phyloP scores from a whole-genome alignment of 805 yeast species.

The Candida suzukii region DNA sequence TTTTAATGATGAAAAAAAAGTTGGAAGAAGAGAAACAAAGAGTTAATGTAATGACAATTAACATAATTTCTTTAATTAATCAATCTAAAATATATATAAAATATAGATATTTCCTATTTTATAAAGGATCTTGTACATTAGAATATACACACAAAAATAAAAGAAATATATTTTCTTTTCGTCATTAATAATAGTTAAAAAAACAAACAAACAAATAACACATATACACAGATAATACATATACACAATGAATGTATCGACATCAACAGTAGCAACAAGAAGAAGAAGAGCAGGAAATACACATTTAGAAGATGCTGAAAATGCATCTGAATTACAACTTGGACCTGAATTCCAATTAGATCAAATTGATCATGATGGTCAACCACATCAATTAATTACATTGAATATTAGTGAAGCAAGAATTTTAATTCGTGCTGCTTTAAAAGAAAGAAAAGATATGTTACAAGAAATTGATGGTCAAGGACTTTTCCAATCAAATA shows the following conservation, averaged over 20 bases:
- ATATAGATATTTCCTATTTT: too few species aligned
- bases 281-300: constrained; percentile 59
- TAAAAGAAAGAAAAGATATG: constrained; percentile 62
- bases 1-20: too few species aligned
- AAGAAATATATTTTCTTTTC: too few species aligned
- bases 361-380: constrained; percentile 78
- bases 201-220: too few species aligned
- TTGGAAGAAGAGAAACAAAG: too few species aligned
- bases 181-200: too few species aligned
- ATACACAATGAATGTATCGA: constrained; percentile 68
- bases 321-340: constrained; percentile 76
- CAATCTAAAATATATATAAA: too few species aligned
- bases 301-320: constrained; percentile 81
- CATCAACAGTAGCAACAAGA: constrained; percentile 80
- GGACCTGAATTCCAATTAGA: constrained; percentile 89
- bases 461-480: constrained; percentile 32
- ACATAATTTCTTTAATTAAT: too few species aligned
- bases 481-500: constrained; percentile 2
- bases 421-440: constrained; percentile 81
- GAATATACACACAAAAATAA: too few species aligned
- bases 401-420: constrained; percentile 87
- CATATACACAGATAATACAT: too few species aligned
- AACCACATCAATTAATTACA: constrained; percentile 69
- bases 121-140: too few species aligned
- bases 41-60: too few species aligned